Conservation (phyloP, 73 alveolate genomes). For the Paramecium tetraurelia region DNA sequence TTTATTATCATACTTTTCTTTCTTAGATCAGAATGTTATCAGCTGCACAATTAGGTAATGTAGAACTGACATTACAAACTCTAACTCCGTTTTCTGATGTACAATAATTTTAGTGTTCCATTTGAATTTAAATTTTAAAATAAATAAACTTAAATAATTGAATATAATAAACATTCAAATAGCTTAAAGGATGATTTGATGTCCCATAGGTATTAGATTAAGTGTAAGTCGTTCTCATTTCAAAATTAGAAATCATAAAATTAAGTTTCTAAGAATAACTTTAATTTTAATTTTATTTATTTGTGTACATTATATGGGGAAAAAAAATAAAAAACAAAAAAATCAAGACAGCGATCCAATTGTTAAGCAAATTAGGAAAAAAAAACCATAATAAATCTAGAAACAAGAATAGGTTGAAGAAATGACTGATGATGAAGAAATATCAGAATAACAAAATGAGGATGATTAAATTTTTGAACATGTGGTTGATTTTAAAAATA, state of each 20-base stretch:
- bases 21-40: conserved; percentile 26
- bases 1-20: background rate
- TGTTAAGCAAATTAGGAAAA: background rate
- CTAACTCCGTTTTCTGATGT: conserved; percentile 60
- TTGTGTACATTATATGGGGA: background rate
- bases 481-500: background rate
- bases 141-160: background rate
- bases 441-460: background rate
- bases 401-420: background rate
- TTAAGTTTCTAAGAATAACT: background rate
- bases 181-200: background rate
- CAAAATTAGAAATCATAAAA: background rate
- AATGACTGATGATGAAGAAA: background rate
- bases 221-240: background rate
- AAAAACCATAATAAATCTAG: background rate
- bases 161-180: background rate
- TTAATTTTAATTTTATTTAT: background rate
- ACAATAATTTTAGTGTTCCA: conserved; percentile 46
- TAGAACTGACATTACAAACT: conserved; percentile 2
- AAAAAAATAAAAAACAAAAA: background rate
- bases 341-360: background rate
- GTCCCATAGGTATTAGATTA: background rate
- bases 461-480: background rate
- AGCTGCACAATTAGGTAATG: conserved; percentile 38
- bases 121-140: conserved; percentile 3